phyloP scores from a whole-genome alignment of 2,329 filamentous ascomycete species.

The Pseudocercospora pini-densiflorae region DNA sequence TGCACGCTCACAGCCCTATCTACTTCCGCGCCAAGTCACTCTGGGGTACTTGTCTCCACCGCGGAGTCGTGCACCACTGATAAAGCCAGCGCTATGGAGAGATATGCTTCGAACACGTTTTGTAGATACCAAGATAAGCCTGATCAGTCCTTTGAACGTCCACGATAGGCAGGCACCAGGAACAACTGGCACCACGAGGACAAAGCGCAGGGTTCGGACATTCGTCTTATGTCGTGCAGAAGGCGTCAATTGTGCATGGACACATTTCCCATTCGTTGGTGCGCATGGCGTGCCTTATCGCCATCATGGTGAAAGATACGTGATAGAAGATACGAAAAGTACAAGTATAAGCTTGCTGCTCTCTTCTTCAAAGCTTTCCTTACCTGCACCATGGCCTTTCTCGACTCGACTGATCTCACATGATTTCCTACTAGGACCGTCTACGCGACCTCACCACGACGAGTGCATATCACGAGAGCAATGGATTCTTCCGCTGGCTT shows the following conservation, averaged over 20 bases:
- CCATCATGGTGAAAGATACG: slow-evolving; percentile 9
- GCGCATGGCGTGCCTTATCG: slow-evolving; percentile 13
- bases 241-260: slow-evolving; percentile 12
- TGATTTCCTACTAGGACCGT: not conserved
- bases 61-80: slow-evolving; percentile 8
- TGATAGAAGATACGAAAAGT: slow-evolving; percentile 12
- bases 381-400: not conserved
- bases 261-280: slow-evolving; percentile 10
- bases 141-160: not conserved
- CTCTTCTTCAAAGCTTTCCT: not conserved
- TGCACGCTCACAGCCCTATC: slow-evolving; percentile 6
- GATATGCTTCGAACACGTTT: slow-evolving; percentile 1
- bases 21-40: not conserved
- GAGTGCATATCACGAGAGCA: slow-evolving; percentile 2
- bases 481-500: not conserved
- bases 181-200: slow-evolving; percentile 9
- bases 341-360: slow-evolving; percentile 8
- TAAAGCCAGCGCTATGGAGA: not conserved
- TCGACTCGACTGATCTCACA: not conserved
- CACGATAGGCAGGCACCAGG: slow-evolving; percentile 19
- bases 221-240: slow-evolving; percentile 16
- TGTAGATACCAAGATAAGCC: slow-evolving; percentile 17
- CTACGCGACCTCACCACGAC: not conserved
- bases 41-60: slow-evolving; percentile 9
- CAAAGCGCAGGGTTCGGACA: slow-evolving; percentile 3